A percentile compares a stretch with the other conserved stretches of the same genome.
phyloP scores from a whole-genome alignment of 345 rosid genomes.

The Pelargonium nanum region DNA sequence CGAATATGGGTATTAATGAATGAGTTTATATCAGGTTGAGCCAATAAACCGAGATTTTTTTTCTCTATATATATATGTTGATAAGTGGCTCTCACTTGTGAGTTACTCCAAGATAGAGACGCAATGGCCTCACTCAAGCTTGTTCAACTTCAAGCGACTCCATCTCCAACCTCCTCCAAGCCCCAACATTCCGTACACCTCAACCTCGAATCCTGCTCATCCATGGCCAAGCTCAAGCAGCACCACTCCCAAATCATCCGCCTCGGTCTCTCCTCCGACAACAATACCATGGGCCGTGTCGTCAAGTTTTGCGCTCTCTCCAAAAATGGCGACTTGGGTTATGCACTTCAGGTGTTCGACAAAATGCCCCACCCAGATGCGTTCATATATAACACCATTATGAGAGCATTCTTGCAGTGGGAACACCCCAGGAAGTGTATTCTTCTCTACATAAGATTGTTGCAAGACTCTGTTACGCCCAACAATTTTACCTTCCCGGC shows the following conservation, averaged over 20 bases:
- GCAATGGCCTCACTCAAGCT: constrained; percentile 7
- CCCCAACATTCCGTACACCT: constrained; percentile 6
- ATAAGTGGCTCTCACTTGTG: too few species aligned
- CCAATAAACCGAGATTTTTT: too few species aligned
- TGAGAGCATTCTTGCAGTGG: constrained; percentile 19
- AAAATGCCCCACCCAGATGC: constrained; percentile 28
- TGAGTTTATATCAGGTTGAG: too few species aligned
- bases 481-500: constrained; percentile 33
- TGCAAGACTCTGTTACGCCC: constrained; percentile 20
- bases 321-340: constrained; percentile 15
- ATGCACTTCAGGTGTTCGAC: constrained; percentile 28
- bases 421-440: constrained; percentile 14
- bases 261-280: constrained; percentile 31
- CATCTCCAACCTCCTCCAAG: not conserved
- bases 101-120: not conserved
- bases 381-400: constrained; percentile 29
- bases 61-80: too few species aligned
- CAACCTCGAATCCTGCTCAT: constrained; percentile 22
- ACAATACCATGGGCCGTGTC: constrained; percentile 22
- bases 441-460: constrained; percentile 22
- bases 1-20: too few species aligned
- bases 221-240: constrained; percentile 25
- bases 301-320: constrained; percentile 27
- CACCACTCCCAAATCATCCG: constrained; percentile 25
- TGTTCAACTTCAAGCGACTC: not conserved